Conservation (phyloP, 2,329 filamentous ascomycete genomes). For the Alternaria triticina region DNA sequence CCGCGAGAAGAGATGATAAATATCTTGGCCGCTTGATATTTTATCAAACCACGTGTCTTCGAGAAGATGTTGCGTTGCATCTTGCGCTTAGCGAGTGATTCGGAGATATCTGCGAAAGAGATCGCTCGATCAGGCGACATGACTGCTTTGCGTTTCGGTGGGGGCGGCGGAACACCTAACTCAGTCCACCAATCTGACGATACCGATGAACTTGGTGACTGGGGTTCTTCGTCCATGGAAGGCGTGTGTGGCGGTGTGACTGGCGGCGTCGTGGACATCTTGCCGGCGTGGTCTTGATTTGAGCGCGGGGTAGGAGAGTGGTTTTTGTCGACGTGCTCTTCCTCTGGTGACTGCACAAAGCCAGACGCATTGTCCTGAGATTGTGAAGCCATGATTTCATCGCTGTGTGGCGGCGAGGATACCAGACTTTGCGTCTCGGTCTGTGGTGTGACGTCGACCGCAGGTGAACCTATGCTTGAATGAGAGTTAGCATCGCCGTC, state of each 20-base stretch:
- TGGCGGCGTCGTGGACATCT: not conserved
- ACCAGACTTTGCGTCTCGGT: not conserved
- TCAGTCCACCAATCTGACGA: not conserved
- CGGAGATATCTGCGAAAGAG: not conserved
- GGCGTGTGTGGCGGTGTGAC: not conserved
- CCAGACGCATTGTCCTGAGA: not conserved
- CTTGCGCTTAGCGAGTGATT: not conserved
- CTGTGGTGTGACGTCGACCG: not conserved
- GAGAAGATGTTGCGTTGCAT: slow-evolving; percentile 3
- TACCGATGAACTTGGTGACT: not conserved
- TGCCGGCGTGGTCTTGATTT: not conserved
- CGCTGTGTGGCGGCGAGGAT: not conserved
- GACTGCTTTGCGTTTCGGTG: not conserved
- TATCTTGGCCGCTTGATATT: slow-evolving; percentile 1
- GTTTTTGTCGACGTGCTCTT: not conserved
- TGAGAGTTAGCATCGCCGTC: not conserved
- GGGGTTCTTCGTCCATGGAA: not conserved
- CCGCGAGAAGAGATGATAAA: slow-evolving; percentile 22
- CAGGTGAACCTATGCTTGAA: not conserved
- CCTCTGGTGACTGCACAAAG: not conserved
- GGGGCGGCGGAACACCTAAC: not conserved
- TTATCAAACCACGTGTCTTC: slow-evolving; percentile 16
- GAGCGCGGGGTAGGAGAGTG: not conserved
- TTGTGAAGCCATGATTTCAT: not conserved
- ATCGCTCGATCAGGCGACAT: not conserved